Base-by-base conservation (phyloP, 306 rosid species). In the Nissolia schottii region DNA sequence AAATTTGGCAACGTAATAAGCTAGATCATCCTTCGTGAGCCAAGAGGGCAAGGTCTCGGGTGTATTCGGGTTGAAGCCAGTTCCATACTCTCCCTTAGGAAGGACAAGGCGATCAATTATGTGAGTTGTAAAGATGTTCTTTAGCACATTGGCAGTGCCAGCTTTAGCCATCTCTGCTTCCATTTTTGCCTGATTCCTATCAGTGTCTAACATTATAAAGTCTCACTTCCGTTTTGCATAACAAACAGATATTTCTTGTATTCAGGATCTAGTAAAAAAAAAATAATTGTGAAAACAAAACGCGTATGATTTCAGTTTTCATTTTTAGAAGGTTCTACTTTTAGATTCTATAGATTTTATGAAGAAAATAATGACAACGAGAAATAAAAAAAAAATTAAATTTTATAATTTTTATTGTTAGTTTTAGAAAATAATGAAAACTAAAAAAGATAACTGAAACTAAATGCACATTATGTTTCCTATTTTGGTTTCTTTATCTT, bases 11-110 rank as follows among this genome's bases (percentile, higher is more conserved):
- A 78, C 85, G 67, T 3, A 83, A 55, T 77, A 80, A 23, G 62
- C 68, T 38, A 85, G 69, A 32, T 85, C 85, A 0, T 80, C 85
- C 60, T 82, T 7, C 24, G 84, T 27, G 56, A 85, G 85, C 89
- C 87, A 85, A 66, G 77, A 65, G 4, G 89, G 85, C 14, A 82
- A 73, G 5, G 65, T n/a, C 0, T 73, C 0, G 1, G 71, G 34
- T 9, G 32, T 65, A 25, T 83, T 19, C 0, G 76, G 64, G 38
- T 76, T 65, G 69, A 79, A 54, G 11, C 67, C 71, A 22, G 28
- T 67, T 71, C 74, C 76, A 40, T 0, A 74, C n/a, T 60, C 48
- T 51, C 80, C 81, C 3, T 75, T 58, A 0, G 87, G 81, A 25
- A 83, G 0, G 1, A 80, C 51, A 3, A 73, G 70, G 20, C 84